Conservation (phyloP, 1,139 yeast species). For the Zygosaccharomyces pseudobailii region DNA sequence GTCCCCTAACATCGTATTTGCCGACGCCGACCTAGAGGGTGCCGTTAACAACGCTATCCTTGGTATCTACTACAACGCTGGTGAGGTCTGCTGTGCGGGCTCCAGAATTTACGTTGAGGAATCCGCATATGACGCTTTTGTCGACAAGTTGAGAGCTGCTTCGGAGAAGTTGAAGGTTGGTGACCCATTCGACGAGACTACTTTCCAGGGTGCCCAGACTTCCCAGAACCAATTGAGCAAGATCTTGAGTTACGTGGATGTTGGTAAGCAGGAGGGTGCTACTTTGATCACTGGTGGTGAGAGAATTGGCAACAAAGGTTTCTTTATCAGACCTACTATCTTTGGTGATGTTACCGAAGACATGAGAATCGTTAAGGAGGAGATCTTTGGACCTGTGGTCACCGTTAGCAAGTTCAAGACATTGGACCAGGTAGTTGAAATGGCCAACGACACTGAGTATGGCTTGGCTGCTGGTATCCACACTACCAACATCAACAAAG, state of each 20-base stretch:
- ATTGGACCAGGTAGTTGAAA: constrained; percentile 48
- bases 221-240: constrained; percentile 51
- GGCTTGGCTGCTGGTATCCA: constrained; percentile 65
- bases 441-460: constrained; percentile 53
- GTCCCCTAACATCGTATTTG: constrained; percentile 55
- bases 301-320: constrained; percentile 53
- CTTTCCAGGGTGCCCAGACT: constrained; percentile 62
- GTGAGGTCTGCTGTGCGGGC: constrained; percentile 66
- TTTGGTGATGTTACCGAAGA: constrained; percentile 59
- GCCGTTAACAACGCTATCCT: constrained; percentile 44
- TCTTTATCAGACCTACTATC: constrained; percentile 63
- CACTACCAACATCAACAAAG: constrained; percentile 44
- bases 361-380: constrained; percentile 64
- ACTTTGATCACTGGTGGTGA: constrained; percentile 55
- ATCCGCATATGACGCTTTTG: constrained; percentile 48
- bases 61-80: constrained; percentile 53
- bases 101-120: constrained; percentile 59
- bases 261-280: constrained; percentile 59
- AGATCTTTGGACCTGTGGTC: constrained; percentile 63
- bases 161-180: constrained; percentile 49
- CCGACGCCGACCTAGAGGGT: constrained; percentile 48
- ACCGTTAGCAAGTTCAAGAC: constrained; percentile 52
- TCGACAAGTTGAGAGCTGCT: constrained; percentile 44
- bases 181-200: constrained; percentile 53
- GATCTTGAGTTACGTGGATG: constrained; percentile 51